These are phyloP conservation scores for Emericellopsis atlantica DNA, from an alignment of 2,329 filamentous ascomycete species.

Conservation along the genomic window DNA sequence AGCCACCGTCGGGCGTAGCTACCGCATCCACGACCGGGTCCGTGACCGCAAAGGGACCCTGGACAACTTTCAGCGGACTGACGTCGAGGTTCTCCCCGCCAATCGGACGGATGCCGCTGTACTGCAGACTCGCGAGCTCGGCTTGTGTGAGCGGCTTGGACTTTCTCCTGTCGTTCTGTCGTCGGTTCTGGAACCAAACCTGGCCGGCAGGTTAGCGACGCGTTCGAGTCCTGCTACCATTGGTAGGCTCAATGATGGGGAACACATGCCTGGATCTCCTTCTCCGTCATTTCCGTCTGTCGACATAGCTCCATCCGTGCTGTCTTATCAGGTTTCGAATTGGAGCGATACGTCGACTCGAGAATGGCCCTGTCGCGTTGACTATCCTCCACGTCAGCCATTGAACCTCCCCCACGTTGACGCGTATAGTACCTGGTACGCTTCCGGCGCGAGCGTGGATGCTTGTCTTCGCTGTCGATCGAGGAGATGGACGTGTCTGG, in stretches of 20 bases:
- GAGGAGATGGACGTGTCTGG: conserved; percentile 1
- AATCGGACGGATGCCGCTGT: conserved; percentile 10
- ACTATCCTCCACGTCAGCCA: conserved; percentile 28
- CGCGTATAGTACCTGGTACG: conserved; percentile 44
- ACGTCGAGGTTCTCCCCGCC: not conserved
- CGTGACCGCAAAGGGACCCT: not conserved
- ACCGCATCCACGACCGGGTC: not conserved
- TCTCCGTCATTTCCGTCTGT: conserved; percentile 81
- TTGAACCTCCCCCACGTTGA: not conserved
- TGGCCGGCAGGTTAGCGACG: conserved; percentile 20
- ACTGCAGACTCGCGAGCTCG: conserved; percentile 53
- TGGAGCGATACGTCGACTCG: conserved; percentile 71
- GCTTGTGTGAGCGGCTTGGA: conserved; percentile 70
- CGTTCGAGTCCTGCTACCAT: not conserved
- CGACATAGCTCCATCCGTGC: conserved; percentile 74
- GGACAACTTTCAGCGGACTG: not conserved
- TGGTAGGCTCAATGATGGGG: not conserved
- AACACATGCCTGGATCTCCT: conserved; percentile 77
- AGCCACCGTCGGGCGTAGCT: not conserved
- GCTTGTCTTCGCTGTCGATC: conserved; percentile 20
- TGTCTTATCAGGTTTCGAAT: conserved; percentile 84
- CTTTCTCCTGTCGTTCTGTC: conserved; percentile 85
- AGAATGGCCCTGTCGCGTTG: conserved; percentile 81
- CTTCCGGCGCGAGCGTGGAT: conserved; percentile 50
- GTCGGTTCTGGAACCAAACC: conserved; percentile 97